Percentiles rank a stretch among this genome's conserved stretches.
These are phyloP conservation scores for Fusarium penzigii DNA, from an alignment of 2,329 filamentous ascomycete species.

Conservation along the genomic window DNA sequence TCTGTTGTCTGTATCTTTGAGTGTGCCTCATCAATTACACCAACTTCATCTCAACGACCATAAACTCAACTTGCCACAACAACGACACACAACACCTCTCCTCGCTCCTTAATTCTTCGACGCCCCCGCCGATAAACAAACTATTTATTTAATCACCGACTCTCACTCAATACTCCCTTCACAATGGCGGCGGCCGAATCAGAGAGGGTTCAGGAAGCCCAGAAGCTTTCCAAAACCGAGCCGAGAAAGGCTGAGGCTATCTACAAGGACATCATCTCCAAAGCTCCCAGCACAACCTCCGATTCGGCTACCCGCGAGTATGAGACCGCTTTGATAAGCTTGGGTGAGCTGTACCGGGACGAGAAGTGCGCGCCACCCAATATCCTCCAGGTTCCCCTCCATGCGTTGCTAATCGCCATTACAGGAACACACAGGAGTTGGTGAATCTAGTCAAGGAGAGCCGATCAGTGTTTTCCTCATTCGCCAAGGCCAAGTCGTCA, in stretches of 20 bases:
- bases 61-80: constrained; percentile 7
- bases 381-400: constrained; percentile 2
- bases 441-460: constrained; percentile 89
- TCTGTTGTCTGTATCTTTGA: constrained; percentile 13
- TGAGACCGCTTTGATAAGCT: constrained; percentile 80
- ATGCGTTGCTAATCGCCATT: constrained; percentile 13
- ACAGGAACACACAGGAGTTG: constrained; percentile 77
- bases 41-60: constrained; percentile 18
- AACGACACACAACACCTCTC: not conserved
- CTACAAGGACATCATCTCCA: constrained; percentile 87
- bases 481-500: constrained; percentile 98
- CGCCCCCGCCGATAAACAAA: constrained; percentile 2
- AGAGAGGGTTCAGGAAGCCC: constrained; percentile 80
- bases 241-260: constrained; percentile 81
- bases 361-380: constrained; percentile 62
- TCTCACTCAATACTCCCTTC: constrained; percentile 15
- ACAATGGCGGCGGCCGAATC: constrained; percentile 61
- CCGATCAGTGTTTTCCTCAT: constrained; percentile 87
- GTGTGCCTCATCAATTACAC: constrained; percentile 19
- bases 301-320: constrained; percentile 90
- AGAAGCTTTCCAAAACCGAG: constrained; percentile 78
- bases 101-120: constrained; percentile 1
- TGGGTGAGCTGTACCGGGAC: constrained; percentile 92
- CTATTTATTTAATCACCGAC: not conserved
- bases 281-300: constrained; percentile 76